A percentile compares a stretch with the other conserved stretches of the same genome.
Evolutionary conservation across 2,329 filamentous ascomycete species (phyloP).

Genomic region (Xylariaceae sp.): DNA sequence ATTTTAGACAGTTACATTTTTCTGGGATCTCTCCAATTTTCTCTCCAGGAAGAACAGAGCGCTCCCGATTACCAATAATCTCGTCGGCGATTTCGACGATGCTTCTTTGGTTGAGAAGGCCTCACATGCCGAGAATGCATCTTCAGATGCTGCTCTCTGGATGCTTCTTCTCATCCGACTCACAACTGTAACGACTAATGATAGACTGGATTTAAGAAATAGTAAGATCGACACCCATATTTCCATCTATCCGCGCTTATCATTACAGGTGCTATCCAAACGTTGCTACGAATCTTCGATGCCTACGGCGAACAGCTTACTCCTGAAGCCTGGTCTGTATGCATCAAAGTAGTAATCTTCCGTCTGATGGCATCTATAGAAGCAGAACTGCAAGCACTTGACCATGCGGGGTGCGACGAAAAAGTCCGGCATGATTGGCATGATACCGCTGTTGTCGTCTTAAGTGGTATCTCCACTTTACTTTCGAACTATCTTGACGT

Average conservation of each 20-base stretch:
- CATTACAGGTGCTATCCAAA: conserved; percentile 76
- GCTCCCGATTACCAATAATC: conserved; percentile 63
- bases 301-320: conserved; percentile 84
- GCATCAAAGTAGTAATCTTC: conserved; percentile 82
- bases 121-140: conserved; percentile 62
- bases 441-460: conserved; percentile 76
- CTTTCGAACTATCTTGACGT: conserved; percentile 79
- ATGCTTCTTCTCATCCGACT: conserved; percentile 76
- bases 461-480: conserved; percentile 75
- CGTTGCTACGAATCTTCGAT: conserved; percentile 88
- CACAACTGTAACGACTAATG: conserved; percentile 73
- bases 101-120: conserved; percentile 64
- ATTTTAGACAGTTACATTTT: conserved; percentile 82
- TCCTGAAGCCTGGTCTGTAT: conserved; percentile 81
- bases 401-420: conserved; percentile 47
- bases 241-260: conserved; percentile 44
- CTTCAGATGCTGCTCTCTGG: conserved; percentile 77
- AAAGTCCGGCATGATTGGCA: conserved; percentile 67
- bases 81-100: conserved; percentile 63
- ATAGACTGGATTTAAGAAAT: conserved; percentile 77
- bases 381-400: conserved; percentile 54
- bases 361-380: conserved; percentile 76
- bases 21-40: conserved; percentile 94
- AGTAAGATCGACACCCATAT: conserved; percentile 52
- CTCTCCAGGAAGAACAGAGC: conserved; percentile 67